A percentile compares a stretch with the other conserved stretches of the same genome.
phyloP scores from a whole-genome alignment of 164 flowering plant genomes.

The Vitis riparia region DNA sequence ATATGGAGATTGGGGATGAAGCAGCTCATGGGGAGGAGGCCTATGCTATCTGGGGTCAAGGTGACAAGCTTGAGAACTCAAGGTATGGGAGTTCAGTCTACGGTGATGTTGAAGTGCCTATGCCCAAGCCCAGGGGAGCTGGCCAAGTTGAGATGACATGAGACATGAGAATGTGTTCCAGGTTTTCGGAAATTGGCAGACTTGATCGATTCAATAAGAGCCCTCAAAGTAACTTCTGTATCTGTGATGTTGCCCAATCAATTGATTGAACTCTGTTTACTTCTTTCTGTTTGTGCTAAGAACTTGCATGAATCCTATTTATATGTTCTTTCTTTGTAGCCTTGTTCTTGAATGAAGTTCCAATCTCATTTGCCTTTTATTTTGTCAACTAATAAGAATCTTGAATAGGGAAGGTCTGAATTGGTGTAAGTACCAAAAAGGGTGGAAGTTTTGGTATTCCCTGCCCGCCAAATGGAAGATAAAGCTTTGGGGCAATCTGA shows the following conservation, averaged over 20 bases:
- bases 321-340: too few relatives aligned
- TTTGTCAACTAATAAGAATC: too few relatives aligned
- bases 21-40: conserved; percentile 41
- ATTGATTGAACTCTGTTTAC: not conserved
- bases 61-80: conserved; percentile 20
- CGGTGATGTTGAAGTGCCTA: conserved; percentile 15
- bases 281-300: not conserved
- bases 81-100: conserved; percentile 10
- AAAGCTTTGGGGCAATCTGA: too few relatives aligned
- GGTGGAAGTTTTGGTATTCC: too few relatives aligned
- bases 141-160: conserved; percentile 15
- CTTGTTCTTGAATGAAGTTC: too few relatives aligned
- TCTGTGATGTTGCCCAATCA: not conserved
- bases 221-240: not conserved
- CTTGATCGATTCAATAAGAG: not conserved
- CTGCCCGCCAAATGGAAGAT: too few relatives aligned
- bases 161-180: not conserved
- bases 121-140: conserved; percentile 2
- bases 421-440: too few relatives aligned
- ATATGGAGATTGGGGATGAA: conserved; percentile 45
- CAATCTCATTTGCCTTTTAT: too few relatives aligned
- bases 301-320: too few relatives aligned
- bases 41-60: conserved; percentile 39
- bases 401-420: too few relatives aligned
- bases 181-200: not conserved